Percentiles rank a stretch among this genome's conserved stretches.
Conservation (phyloP, 2,329 filamentous ascomycete species). For the Pseudovirgaria hyperparasitica region DNA sequence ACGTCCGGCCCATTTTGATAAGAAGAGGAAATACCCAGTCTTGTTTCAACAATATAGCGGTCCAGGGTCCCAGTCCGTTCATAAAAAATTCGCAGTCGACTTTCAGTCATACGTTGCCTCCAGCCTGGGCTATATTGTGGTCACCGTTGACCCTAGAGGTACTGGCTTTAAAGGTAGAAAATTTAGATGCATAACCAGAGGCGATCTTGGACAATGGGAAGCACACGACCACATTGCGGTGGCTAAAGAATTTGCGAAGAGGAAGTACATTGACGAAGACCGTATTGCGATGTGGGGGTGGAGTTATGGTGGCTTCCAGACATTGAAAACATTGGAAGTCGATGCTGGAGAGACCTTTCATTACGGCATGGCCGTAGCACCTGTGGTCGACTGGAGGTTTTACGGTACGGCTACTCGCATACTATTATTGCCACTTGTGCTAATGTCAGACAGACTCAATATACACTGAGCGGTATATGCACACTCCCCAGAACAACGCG, state of each 20-base stretch:
- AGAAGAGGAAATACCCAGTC: slow-evolving; percentile 77
- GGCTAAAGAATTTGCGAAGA: slow-evolving; percentile 69
- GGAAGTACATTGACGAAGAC: slow-evolving; percentile 68
- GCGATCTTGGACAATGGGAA: slow-evolving; percentile 75
- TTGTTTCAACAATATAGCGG: slow-evolving; percentile 93
- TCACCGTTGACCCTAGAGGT: slow-evolving; percentile 87
- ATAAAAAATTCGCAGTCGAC: slow-evolving; percentile 68
- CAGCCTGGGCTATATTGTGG: slow-evolving; percentile 77
- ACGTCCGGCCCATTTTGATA: slow-evolving; percentile 77
- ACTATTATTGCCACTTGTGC: background rate
- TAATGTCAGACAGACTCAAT: slow-evolving; percentile 50
- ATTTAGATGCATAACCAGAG: slow-evolving; percentile 69
- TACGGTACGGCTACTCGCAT: slow-evolving; percentile 42
- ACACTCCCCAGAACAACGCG: slow-evolving; percentile 72
- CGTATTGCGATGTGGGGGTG: slow-evolving; percentile 95
- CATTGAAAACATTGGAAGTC: slow-evolving; percentile 84
- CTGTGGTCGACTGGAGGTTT: slow-evolving; percentile 95
- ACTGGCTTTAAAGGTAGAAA: slow-evolving; percentile 83
- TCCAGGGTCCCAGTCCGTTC: slow-evolving; percentile 80
- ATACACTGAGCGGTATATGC: slow-evolving; percentile 96
- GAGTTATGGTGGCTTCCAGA: slow-evolving; percentile 93
- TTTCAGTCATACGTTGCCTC: slow-evolving; percentile 86
- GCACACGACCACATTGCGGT: slow-evolving; percentile 83
- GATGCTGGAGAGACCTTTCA: slow-evolving; percentile 84
- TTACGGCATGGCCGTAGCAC: slow-evolving; percentile 96